Base-by-base conservation (phyloP, 192 early-diverging fungal species). In the Entophlyctis helioformis region DNA sequence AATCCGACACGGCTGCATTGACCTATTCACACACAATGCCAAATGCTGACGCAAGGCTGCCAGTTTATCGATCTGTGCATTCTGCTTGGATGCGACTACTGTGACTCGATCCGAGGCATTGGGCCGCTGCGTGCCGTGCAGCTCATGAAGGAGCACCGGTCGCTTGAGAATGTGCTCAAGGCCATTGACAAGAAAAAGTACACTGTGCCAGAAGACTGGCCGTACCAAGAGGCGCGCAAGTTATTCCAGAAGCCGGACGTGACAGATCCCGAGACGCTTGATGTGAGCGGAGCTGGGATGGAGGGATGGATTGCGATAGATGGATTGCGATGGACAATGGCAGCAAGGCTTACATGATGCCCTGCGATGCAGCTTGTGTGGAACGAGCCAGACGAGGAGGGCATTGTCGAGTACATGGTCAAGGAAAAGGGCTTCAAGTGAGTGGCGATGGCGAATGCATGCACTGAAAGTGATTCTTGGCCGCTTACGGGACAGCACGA, bases 11-110 rank as follows among this genome's bases (percentile, higher is more conserved):
- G 35, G 11, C 18, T 26, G 15, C 13, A 13, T 34, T 13, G n/a
- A 37, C 4, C 36, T 39, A 48, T 4, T 20, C 12, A 38, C 12
- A 34, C 2, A n/a, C 11, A 2, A 9, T 42, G 24, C 12, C 24
- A 1, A 12, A 9, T 42, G 28, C 28, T 6, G 28, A 37, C 28
- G n/a, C n/a, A n/a, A n/a, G 6, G 13, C 16, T 20, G 34, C 9
- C 71, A 93, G 80, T 94, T 98, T 46, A 87, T 95, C n/a, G 95
- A 98, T 52, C 57, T 98, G 39, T 96, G 92, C 62, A 95, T 98
- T 48, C 54, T 98, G 37, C 67, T 98, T 19, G 95, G 95, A 42
- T 98, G 95, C 64, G 95, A 98, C 58, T 98, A 98, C 63, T 89
- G 85, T 45, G 91, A 95, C 45, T 83, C 82, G 20, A 94, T 98